These are phyloP conservation scores for Ogataea thermomethanolica DNA, from an alignment of 805 yeast species.

Conservation along the genomic window DNA sequence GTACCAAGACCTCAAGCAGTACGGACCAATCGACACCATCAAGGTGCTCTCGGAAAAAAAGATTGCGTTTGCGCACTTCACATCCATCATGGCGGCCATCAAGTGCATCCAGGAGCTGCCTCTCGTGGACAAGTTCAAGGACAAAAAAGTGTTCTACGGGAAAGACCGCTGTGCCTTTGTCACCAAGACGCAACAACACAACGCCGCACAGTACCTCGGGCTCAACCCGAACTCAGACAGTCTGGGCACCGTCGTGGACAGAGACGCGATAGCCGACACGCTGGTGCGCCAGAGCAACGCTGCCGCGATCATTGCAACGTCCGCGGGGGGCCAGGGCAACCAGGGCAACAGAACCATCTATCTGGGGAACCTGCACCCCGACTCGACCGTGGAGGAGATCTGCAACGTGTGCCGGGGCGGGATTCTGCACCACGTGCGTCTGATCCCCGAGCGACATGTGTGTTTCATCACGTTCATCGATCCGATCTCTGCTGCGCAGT, in stretches of 20 bases:
- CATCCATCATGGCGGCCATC: slow-evolving; percentile 82
- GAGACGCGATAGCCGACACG: slow-evolving; percentile 64
- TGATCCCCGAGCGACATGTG: slow-evolving; percentile 80
- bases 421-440: slow-evolving; percentile 75
- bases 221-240: slow-evolving; percentile 87
- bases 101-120: slow-evolving; percentile 78
- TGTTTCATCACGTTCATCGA: slow-evolving; percentile 95
- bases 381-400: slow-evolving; percentile 84
- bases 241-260: slow-evolving; percentile 54
- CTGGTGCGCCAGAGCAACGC: slow-evolving; percentile 93
- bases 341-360: slow-evolving; percentile 92
- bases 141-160: slow-evolving; percentile 82
- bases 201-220: slow-evolving; percentile 93
- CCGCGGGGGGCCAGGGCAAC: slow-evolving; percentile 90
- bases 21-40: slow-evolving; percentile 82
- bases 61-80: slow-evolving; percentile 86
- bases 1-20: slow-evolving; percentile 60
- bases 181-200: slow-evolving; percentile 92
- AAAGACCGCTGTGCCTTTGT: slow-evolving; percentile 94
- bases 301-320: slow-evolving; percentile 94
- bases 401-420: slow-evolving; percentile 98
- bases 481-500: slow-evolving; percentile 96
- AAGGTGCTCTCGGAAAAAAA: slow-evolving; percentile 78
- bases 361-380: slow-evolving; percentile 85
- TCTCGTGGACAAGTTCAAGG: slow-evolving; percentile 61